Base-by-base conservation (phyloP, 768 basidiomycete species). In the Leccinum imitatum region DNA sequence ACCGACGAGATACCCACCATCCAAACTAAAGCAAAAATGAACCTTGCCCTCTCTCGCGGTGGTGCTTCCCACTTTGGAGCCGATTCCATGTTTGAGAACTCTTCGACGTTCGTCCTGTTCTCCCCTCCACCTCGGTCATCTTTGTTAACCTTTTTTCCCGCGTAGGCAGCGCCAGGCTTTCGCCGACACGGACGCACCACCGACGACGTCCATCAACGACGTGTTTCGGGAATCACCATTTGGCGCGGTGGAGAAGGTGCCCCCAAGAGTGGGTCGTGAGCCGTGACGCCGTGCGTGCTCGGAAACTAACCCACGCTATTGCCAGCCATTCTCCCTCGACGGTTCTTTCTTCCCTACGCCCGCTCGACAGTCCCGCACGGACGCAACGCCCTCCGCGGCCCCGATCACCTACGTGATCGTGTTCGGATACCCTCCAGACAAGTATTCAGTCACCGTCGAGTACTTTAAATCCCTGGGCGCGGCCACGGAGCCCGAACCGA, bases 381-480 rank as follows among this genome's bases (percentile, higher is more conserved):
- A 70, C 14, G 48, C 76, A 31, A 47, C 71, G 51, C 59, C 74
- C n/a, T 59, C 71, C 46, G 60, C 76, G 6, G 53, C 74, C 11
- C 80, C 84, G 27, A 78, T 82, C 3, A 70, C 82, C 30, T 88
- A 87, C 67, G 79, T 95, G 37, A 79, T 93, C 67, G 85, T 95
- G 54, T 95, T 93, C 61, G 93, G 93, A n/a, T 95, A 93, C 70
- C 92, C 93, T 6, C 78, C 84, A 33, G 90, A 93, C 72, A 86
- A 86, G 67, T 90, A 88, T 71, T 84, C 82, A 55, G 69, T 86
- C 15, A 85, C 89, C 0, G 84, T 83, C 15, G 89, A 89, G 66
- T 89, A 89, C 71, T 89, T 92, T 77, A 82, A 81, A 64, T 84
- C 86, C 1, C 75, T 95, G 21, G 91, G 90, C 8, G 83, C 84